Conservation (phyloP, 139 green algal species). For the Edaphochlamys debaryana region DNA sequence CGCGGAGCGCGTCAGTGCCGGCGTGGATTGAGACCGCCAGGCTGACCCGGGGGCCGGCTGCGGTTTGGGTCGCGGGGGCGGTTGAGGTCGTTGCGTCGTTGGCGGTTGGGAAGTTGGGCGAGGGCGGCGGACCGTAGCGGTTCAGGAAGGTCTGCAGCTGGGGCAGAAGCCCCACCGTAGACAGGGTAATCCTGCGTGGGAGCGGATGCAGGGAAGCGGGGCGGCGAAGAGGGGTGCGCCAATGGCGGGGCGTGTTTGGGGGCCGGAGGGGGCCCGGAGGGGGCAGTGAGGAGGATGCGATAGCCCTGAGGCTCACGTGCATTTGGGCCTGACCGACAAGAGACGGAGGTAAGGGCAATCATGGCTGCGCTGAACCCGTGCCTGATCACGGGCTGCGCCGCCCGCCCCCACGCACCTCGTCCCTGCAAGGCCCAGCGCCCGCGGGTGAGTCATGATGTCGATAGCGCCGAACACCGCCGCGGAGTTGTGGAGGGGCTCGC, state of each 20-base stretch:
- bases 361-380: no score
- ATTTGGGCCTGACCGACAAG: no score
- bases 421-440: conserved; percentile 78
- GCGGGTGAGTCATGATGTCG: conserved; percentile 73
- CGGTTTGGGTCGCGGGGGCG: no score
- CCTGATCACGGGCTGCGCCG: no score
- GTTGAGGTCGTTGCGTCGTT: no score
- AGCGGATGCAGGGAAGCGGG: no score
- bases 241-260: no score
- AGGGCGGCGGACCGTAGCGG: conserved; percentile 37
- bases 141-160: conserved; percentile 74
- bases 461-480: conserved; percentile 73
- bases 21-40: conserved; percentile 90
- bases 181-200: conserved; percentile 72
- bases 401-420: conserved; percentile 64
- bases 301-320: no score
- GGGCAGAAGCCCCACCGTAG: conserved; percentile 85
- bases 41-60: conserved; percentile 28
- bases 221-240: no score
- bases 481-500: conserved; percentile 89
- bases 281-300: no score
- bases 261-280: no score
- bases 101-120: neutral
- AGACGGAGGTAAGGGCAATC: no score
- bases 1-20: conserved; percentile 82